Evolutionary conservation across 257 asterid species (phyloP).

Genomic region (Capsicum baccatum): DNA sequence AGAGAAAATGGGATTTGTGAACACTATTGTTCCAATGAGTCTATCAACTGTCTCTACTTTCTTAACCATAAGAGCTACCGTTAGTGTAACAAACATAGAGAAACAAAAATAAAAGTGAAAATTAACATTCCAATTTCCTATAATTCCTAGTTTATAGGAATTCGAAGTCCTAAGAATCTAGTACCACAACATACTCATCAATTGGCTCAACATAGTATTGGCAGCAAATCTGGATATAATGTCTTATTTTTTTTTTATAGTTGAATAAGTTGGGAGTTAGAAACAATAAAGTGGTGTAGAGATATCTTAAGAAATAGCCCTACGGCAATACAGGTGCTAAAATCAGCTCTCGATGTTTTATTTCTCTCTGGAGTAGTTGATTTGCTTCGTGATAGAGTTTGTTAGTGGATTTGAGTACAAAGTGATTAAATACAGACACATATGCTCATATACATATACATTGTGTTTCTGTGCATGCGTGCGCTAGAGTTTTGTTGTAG

Average conservation of each 20-base stretch:
- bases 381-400: too few relatives aligned
- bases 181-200: background rate
- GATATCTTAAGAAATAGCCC: too few relatives aligned
- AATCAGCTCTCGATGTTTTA: too few relatives aligned
- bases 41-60: background rate
- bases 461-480: too few relatives aligned
- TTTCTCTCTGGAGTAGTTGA: too few relatives aligned
- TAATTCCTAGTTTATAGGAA: background rate
- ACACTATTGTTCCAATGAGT: conserved; percentile 88
- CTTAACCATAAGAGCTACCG: background rate
- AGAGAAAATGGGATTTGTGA: conserved; percentile 96
- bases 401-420: too few relatives aligned
- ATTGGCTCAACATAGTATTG: background rate
- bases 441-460: too few relatives aligned
- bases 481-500: too few relatives aligned
- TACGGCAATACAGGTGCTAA: too few relatives aligned
- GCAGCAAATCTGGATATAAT: background rate
- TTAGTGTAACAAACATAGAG: background rate
- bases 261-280: too few relatives aligned
- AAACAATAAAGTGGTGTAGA: too few relatives aligned
- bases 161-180: background rate
- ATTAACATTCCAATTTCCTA: background rate
- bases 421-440: too few relatives aligned
- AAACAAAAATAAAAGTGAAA: background rate
- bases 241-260: background rate